Percentiles rank a stretch among this genome's conserved stretches.
Conservation (phyloP, 441 rosid species). For the Corymbia calophylla region DNA sequence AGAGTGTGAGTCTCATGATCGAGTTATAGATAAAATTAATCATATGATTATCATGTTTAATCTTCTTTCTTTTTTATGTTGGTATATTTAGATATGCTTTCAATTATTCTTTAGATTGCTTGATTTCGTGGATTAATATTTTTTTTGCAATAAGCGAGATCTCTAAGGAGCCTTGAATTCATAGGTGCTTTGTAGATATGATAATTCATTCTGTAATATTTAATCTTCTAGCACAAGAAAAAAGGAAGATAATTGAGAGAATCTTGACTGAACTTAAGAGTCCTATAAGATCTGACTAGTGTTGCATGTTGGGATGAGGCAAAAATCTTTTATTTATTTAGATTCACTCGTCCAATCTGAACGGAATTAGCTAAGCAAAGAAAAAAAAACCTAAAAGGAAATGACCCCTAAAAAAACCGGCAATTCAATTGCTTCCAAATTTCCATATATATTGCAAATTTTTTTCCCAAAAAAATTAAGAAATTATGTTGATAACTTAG, state of each 20-base stretch:
- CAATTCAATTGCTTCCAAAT: neutral
- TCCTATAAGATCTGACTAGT: neutral
- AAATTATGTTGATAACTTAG: neutral
- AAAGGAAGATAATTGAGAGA: neutral
- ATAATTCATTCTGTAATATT: no score
- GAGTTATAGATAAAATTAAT: no score
- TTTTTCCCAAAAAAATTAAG: neutral
- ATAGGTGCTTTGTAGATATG: neutral
- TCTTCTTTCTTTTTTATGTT: no score
- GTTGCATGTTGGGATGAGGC: neutral
- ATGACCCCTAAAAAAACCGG: neutral
- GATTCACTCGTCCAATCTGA: neutral
- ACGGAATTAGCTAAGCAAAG: neutral
- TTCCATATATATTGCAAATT: neutral
- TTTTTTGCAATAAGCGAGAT: neutral
- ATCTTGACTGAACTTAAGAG: neutral
- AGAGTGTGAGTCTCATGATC: no score
- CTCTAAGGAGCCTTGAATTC: neutral
- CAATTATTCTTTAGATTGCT: neutral
- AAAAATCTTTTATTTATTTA: neutral
- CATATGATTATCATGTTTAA: no score
- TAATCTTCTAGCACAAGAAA: neutral
- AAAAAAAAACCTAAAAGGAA: neutral
- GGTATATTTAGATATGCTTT: neutral
- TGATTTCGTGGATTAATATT: neutral